These are phyloP conservation scores for Lentinula sp. DNA, from an alignment of 768 basidiomycete genomes.

Conservation along the genomic window DNA sequence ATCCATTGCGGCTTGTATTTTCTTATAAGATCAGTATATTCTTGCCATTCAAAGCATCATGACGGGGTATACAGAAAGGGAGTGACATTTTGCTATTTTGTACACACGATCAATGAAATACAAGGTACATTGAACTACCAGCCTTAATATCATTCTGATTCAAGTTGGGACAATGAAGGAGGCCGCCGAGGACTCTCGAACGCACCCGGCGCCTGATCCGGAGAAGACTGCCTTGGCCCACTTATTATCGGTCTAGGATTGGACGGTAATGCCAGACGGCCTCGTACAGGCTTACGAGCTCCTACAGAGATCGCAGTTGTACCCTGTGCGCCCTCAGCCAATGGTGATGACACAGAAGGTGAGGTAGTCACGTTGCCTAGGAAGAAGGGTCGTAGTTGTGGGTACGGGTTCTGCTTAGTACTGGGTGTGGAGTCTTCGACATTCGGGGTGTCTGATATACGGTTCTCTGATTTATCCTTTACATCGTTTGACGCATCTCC, in stretches of 20 bases:
- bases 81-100: too few species aligned
- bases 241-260: slow-evolving; percentile 24
- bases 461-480: slow-evolving; percentile 12
- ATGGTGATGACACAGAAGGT: slow-evolving; percentile 15
- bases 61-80: too few species aligned
- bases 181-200: slow-evolving; percentile 39
- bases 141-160: neutral
- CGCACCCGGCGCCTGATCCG: slow-evolving; percentile 14
- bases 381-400: slow-evolving; percentile 24
- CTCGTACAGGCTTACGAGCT: slow-evolving; percentile 17
- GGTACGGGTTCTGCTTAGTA: slow-evolving; percentile 6
- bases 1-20: too few species aligned
- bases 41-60: too few species aligned
- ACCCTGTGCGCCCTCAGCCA: slow-evolving; percentile 10
- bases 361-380: slow-evolving; percentile 23
- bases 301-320: slow-evolving; percentile 19
- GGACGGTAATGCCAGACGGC: slow-evolving; percentile 15
- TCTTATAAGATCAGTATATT: too few species aligned
- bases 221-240: slow-evolving; percentile 15
- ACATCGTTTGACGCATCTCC: neutral
- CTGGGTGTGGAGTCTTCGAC: slow-evolving; percentile 8
- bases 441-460: slow-evolving; percentile 2
- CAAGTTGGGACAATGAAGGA: slow-evolving; percentile 20
- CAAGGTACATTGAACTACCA: neutral
- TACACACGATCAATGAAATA: neutral